phyloP scores from a whole-genome alignment of 2,329 filamentous ascomycete species.

The Paecilomyces formosus region DNA sequence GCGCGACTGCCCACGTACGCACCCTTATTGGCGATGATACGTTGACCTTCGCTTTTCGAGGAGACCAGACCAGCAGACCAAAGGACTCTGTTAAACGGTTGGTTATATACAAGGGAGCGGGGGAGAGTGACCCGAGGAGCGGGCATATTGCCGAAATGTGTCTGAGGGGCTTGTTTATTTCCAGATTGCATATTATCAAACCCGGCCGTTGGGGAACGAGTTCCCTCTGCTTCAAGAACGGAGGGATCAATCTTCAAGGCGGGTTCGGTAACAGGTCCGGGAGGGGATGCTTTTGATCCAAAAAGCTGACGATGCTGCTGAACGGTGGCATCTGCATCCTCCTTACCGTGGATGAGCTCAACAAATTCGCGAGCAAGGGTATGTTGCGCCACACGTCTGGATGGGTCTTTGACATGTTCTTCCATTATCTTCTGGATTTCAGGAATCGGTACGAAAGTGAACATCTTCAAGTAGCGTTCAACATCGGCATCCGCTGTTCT shows the following conservation, averaged over 20 bases:
- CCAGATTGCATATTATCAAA: slow-evolving; percentile 25
- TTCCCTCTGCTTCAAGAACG: neutral
- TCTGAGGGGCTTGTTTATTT: slow-evolving; percentile 32
- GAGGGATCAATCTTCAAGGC: neutral
- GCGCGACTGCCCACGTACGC: slow-evolving; percentile 43
- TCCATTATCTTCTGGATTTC: slow-evolving; percentile 63
- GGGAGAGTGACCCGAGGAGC: slow-evolving; percentile 38
- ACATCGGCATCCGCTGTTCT: slow-evolving; percentile 74
- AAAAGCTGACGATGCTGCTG: slow-evolving; percentile 46
- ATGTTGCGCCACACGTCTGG: slow-evolving; percentile 73
- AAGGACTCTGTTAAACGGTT: slow-evolving; percentile 43
- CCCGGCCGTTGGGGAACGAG: slow-evolving; percentile 13
- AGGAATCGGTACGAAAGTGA: slow-evolving; percentile 74
- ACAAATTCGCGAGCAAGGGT: slow-evolving; percentile 74
- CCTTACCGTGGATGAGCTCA: slow-evolving; percentile 65
- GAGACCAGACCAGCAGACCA: slow-evolving; percentile 45
- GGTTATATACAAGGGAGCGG: slow-evolving; percentile 40
- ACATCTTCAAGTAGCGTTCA: slow-evolving; percentile 73
- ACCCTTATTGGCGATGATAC: slow-evolving; percentile 42
- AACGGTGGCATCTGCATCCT: slow-evolving; percentile 57
- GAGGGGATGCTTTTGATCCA: slow-evolving; percentile 24
- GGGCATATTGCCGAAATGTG: slow-evolving; percentile 31
- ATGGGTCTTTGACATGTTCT: slow-evolving; percentile 59
- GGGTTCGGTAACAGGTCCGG: slow-evolving; percentile 24
- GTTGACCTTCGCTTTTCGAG: slow-evolving; percentile 46